Evolutionary conservation across 2,329 filamentous ascomycete genomes (phyloP).

Genomic region (Calonectria crousiana): DNA sequence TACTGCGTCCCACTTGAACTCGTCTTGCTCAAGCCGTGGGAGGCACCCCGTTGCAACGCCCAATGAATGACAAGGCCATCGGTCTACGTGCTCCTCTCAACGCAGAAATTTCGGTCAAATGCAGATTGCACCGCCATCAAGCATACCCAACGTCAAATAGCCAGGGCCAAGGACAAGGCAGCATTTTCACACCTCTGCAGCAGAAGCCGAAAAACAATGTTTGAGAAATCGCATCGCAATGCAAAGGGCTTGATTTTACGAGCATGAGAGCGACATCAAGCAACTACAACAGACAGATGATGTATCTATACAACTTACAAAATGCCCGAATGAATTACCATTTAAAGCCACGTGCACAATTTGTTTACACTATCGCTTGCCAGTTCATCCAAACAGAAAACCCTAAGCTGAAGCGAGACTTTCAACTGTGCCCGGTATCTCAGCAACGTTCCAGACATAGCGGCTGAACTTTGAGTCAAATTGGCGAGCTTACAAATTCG

Average conservation of each 20-base stretch:
- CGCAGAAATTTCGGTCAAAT: background rate
- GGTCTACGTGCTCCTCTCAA: background rate
- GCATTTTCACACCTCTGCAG: background rate
- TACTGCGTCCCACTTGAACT: background rate
- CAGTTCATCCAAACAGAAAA: background rate
- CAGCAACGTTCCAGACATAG: background rate
- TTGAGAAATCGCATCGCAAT: background rate
- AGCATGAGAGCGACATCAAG: background rate
- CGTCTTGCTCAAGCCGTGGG: background rate
- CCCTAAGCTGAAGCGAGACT: background rate
- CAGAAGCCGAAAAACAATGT: background rate
- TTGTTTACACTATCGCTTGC: background rate
- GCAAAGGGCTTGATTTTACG: background rate
- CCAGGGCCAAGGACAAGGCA: background rate
- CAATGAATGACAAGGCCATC: no score
- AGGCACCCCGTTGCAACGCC: background rate
- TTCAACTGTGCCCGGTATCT: slow-evolving; percentile 3
- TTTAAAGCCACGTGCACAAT: background rate
- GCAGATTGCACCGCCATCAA: background rate
- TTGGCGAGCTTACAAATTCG: slow-evolving; percentile 16
- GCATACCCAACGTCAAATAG: background rate
- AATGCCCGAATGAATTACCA: background rate
- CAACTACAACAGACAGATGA: background rate
- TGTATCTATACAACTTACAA: background rate
- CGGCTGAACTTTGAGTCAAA: slow-evolving; percentile 16